These are phyloP conservation scores for Scutellaria minor DNA, from an alignment of 257 asterid genomes.

Conservation along the genomic window DNA sequence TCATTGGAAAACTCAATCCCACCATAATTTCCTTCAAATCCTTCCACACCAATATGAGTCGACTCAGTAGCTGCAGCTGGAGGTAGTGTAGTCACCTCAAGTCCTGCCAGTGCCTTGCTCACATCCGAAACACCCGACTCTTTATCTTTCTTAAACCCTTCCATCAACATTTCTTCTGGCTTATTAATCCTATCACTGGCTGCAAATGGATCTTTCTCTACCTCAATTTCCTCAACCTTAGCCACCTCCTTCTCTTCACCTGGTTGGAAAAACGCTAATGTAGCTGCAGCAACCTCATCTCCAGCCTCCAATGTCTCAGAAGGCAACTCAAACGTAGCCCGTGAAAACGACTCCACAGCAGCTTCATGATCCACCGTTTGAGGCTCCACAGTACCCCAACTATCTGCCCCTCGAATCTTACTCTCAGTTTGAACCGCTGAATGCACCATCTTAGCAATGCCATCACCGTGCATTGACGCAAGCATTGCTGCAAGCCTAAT, in stretches of 20 bases:
- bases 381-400: constrained; percentile 71
- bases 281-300: constrained; percentile 78
- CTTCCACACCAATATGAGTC: constrained; percentile 92
- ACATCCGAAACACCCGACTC: constrained; percentile 65
- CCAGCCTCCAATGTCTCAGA: constrained; percentile 84
- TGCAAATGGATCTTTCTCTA: constrained; percentile 91
- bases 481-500: constrained; percentile 94
- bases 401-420: constrained; percentile 93
- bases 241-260: constrained; percentile 72
- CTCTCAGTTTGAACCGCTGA: constrained; percentile 84
- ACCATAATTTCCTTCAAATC: constrained; percentile 97
- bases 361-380: constrained; percentile 68
- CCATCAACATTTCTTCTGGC: constrained; percentile 83
- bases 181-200: constrained; percentile 89
- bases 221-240: constrained; percentile 68
- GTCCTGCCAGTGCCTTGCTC: constrained; percentile 84
- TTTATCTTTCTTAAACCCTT: constrained; percentile 92
- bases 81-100: constrained; percentile 84
- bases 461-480: constrained; percentile 95
- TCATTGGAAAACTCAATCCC: constrained; percentile 89
- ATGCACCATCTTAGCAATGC: constrained; percentile 97
- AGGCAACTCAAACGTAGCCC: constrained; percentile 77
- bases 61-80: constrained; percentile 96
- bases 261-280: constrained; percentile 60
- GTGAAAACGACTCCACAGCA: constrained; percentile 60